A percentile compares a stretch with the other conserved stretches of the same genome.
Conservation (phyloP, 2,329 filamentous ascomycete species). For the Phialemoniopsis sp. region DNA sequence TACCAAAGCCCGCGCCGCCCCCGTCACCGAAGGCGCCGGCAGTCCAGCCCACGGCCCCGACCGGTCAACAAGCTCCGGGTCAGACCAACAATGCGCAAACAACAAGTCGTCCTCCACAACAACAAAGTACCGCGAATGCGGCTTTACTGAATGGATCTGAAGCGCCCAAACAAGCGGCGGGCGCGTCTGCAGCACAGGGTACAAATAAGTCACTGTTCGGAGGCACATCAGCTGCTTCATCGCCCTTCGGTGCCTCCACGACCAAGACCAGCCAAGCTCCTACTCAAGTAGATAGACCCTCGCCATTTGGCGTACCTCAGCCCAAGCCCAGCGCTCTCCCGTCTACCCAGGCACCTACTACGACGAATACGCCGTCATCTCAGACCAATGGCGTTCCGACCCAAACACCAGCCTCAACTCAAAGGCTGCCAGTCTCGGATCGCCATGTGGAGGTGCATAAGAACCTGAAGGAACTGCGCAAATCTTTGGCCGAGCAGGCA, state of each 20-base stretch:
- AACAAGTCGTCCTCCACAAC: not conserved
- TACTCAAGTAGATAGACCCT: too few relatives aligned
- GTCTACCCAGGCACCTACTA: too few relatives aligned
- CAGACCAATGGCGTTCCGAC: constrained; percentile 5
- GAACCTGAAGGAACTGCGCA: constrained; percentile 56
- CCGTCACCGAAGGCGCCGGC: constrained; percentile 12
- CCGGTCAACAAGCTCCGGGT: not conserved
- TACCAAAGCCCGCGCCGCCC: constrained; percentile 12
- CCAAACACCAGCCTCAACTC: constrained; percentile 4
- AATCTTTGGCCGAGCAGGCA: constrained; percentile 43
- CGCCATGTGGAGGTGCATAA: constrained; percentile 58
- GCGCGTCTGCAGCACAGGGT: too few relatives aligned
- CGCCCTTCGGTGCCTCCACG: too few relatives aligned
- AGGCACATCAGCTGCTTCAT: too few relatives aligned
- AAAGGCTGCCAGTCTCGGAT: constrained; percentile 18
- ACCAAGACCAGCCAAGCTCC: too few relatives aligned
- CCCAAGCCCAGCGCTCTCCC: too few relatives aligned
- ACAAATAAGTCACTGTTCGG: too few relatives aligned
- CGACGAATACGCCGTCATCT: not conserved
- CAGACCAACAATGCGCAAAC: not conserved
- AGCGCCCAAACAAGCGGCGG: not conserved
- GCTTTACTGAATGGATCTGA: not conserved
- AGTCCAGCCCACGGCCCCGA: not conserved
- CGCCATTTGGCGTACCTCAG: too few relatives aligned
- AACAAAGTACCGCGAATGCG: too few relatives aligned